phyloP scores from a whole-genome alignment of 306 rosid species.

The Glycine latifolia region DNA sequence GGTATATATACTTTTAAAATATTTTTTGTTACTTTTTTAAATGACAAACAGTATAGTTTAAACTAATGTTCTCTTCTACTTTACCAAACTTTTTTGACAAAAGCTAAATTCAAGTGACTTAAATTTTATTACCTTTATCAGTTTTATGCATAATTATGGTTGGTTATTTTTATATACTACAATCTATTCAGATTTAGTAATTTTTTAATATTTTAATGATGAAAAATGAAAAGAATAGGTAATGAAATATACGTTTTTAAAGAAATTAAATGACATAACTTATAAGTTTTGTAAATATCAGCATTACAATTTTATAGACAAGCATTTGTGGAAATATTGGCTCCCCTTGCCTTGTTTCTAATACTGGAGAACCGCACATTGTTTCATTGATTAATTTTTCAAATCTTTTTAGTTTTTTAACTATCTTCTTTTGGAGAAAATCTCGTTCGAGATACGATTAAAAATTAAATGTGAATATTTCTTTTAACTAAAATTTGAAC shows the following conservation, averaged over 20 bases:
- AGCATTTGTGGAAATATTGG: not conserved
- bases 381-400: conserved; percentile 20
- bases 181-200: conserved; percentile 2
- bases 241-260: not conserved
- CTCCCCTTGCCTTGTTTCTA: conserved; percentile 9
- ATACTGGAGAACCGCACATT: not conserved
- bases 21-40: not conserved
- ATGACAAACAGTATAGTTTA: not conserved
- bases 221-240: not conserved
- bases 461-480: too few relatives aligned
- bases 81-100: not conserved
- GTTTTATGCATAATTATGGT: not conserved
- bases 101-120: not conserved
- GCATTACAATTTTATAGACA: not conserved
- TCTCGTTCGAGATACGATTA: too few relatives aligned
- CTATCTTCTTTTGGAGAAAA: too few relatives aligned
- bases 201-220: not conserved
- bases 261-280: not conserved
- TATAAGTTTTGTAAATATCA: not conserved
- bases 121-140: conserved; percentile 12
- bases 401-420: not conserved
- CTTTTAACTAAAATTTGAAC: too few relatives aligned
- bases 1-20: not conserved
- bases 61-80: not conserved
- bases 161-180: not conserved